phyloP scores from a whole-genome alignment of 2,329 filamentous ascomycete genomes.

The Metarhizium brunneum region DNA sequence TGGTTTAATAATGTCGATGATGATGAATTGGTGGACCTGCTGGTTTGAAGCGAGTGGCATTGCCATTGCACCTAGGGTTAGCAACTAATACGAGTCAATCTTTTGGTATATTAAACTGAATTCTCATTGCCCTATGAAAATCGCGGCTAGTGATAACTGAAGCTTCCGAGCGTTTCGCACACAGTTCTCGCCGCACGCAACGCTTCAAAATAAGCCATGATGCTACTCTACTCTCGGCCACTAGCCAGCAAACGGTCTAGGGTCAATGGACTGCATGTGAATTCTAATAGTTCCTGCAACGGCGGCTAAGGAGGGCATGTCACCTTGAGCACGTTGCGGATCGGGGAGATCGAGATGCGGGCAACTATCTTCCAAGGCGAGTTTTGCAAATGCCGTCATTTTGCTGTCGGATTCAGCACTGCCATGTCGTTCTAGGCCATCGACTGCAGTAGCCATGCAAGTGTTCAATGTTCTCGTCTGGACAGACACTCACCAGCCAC shows the following conservation, averaged over 20 bases:
- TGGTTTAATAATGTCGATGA: neutral
- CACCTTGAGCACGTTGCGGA: neutral
- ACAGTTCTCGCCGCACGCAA: too few relatives aligned
- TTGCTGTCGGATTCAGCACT: neutral
- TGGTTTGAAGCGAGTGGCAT: neutral
- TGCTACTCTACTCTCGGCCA: neutral
- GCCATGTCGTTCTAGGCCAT: neutral
- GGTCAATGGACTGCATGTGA: neutral
- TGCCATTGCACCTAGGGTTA: neutral
- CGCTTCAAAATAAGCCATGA: too few relatives aligned
- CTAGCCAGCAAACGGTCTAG: neutral
- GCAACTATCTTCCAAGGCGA: neutral
- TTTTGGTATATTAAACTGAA: too few relatives aligned
- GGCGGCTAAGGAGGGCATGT: neutral
- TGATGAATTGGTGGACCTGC: neutral
- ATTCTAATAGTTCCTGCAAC: neutral
- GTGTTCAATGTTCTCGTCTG: neutral
- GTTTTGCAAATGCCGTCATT: neutral
- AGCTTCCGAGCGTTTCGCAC: too few relatives aligned
- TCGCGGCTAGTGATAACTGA: too few relatives aligned
- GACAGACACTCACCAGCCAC: neutral
- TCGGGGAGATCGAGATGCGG: slow-evolving; percentile 2
- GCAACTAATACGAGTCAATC: neutral
- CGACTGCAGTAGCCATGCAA: neutral
- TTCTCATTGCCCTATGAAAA: too few relatives aligned